Evolutionary conservation across 805 yeast species (phyloP), one percentile per base, ranked within the genome.

Genomic region (Maudiozyma saulgeensis): DNA sequence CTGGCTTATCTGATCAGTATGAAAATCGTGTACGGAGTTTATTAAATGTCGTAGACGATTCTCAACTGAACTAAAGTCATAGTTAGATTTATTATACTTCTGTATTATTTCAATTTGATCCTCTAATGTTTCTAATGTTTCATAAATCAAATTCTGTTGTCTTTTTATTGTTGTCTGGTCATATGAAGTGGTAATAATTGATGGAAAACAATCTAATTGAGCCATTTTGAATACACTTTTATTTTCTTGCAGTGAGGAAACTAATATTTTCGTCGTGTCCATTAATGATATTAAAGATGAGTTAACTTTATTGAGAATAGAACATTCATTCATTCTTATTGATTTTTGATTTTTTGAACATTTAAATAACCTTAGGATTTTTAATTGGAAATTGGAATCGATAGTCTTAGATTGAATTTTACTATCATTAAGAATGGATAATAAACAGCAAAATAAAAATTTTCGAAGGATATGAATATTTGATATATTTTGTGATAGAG

Each of bases 371-470:
- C 32, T 28, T 28, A 28, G 6, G 12, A 28, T 28, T 11, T 28
- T 28, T 28, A 9, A 9, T 28, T 28, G 9, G 32, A 28, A 28
- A 11, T 28, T 6, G 12, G 32, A 8, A 28, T 28, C 32, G 12
- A 9, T 8, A 28, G 12, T 28, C 32, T 28, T 28, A 28, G 32
- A 11, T 35, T 35, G 38, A 16, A 35, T 16, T 9, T 15, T n/a
- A 35, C 16, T 9, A 35, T 35, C 38, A 6, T 16, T 35, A 13
- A n/a, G 9, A 35, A 35, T 56, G 0, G 79, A 69, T 42, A 77
- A 51, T 19, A 75, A 51, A 39, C 71, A 63, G 58, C 78, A 74
- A 2, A 77, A 59, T 46, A 71, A 57, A 43, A 73, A 68, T n/a
- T 76, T 66, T 48, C 76, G 64, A 41, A 75, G 48, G 31, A 64